Evolutionary conservation across 331 rosid genomes (phyloP), one percentile per base, ranked within the genome.

Genomic region (Acacia pycnantha): DNA sequence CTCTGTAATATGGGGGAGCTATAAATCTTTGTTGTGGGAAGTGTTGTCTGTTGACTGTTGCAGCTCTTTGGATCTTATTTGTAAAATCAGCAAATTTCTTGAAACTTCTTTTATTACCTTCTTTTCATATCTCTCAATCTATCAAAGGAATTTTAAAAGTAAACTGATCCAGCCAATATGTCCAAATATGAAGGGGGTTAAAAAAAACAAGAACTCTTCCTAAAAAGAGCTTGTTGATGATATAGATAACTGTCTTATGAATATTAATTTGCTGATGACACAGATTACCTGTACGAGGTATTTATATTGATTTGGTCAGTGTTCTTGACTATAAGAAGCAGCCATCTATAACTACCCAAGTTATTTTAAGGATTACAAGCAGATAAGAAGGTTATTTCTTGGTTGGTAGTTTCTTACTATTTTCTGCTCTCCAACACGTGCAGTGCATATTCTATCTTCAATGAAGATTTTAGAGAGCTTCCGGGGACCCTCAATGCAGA

Each of bases 361-460:
- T 61, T 11, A 59, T 9, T 35, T 54, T 35, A 53, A 54, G 50
- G 50, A 53, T 53, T 33, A 21, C 22, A 33, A 74, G 71, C 53
- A 22, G 77, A 76, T 64, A 68, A 56, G 54, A 76, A 64, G 50
- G 80, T 66, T 67, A 74, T 77, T 40, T 65, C 24, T 47, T 78
- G 41, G 70, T 31, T 77, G 37, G 15, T 56, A 18, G 31, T 44
- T 81, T 70, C 61, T 66, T 41, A 62, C 73, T 18, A 19, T 24
- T 43, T 53, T 61, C 26, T 69, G 1, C 54, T 68, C 54, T 69
- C 18, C 79, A 18, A 76, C 46, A 13, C 69, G 79, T 89, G 84
- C 95, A 92, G 98, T 86, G 98, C 98, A 44, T 96, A 96, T 87
- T 96, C 98, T 18, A 92, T 96, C 82, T 93, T 93, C 93, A 96